phyloP scores from a whole-genome alignment of 2,329 filamentous ascomycete genomes.

The Ceratocystiopsis sp. region DNA sequence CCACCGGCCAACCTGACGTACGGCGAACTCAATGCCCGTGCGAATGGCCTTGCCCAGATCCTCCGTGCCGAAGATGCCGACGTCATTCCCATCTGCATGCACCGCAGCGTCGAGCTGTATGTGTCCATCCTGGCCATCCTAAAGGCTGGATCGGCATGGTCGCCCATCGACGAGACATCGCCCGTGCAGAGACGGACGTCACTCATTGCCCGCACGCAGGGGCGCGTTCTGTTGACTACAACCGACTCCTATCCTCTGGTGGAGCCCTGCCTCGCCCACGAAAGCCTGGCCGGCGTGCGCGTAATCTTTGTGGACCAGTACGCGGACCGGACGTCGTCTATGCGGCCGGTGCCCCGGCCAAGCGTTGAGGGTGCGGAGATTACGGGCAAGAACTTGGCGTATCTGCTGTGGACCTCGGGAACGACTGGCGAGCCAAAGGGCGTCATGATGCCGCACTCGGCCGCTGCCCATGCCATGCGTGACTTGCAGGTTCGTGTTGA shows the following conservation, averaged over 20 bases:
- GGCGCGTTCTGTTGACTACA: constrained; percentile 15
- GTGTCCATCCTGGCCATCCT: constrained; percentile 38
- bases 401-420: constrained; percentile 38
- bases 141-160: constrained; percentile 41
- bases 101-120: constrained; percentile 21
- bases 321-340: constrained; percentile 6
- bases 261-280: too few species aligned
- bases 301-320: constrained; percentile 15
- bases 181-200: constrained; percentile 20
- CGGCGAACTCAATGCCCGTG: constrained; percentile 17
- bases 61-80: constrained; percentile 11
- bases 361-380: neutral
- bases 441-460: constrained; percentile 36
- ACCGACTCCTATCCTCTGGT: constrained; percentile 3
- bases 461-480: constrained; percentile 19
- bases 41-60: constrained; percentile 16
- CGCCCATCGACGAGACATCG: constrained; percentile 32
- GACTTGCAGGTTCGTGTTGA: constrained; percentile 17
- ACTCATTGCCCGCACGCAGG: constrained; percentile 18
- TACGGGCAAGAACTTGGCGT: constrained; percentile 22
- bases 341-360: too few species aligned
- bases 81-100: constrained; percentile 21
- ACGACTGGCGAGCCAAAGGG: constrained; percentile 43
- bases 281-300: too few species aligned
- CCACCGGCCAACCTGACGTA: constrained; percentile 17